A percentile compares a stretch with the other conserved stretches of the same genome.
phyloP scores from a whole-genome alignment of 1,284 basidiomycete genomes.

The Trametes pubescens region DNA sequence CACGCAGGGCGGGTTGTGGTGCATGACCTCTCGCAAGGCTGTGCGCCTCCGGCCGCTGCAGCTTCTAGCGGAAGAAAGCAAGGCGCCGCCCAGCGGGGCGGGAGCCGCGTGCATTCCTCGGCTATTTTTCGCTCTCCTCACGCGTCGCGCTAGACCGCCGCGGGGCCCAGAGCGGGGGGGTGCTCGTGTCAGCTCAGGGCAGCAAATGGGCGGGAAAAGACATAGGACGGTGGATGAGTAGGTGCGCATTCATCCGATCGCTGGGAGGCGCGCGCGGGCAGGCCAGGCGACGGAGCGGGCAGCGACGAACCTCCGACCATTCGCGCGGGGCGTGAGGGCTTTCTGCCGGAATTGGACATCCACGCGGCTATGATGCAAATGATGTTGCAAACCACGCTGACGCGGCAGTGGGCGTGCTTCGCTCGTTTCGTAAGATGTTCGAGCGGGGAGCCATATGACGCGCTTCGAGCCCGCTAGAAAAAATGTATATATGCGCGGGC shows the following conservation, averaged over 20 bases:
- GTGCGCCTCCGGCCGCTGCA: not conserved
- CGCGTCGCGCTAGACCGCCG: slow-evolving; percentile 2
- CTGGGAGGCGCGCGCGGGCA: slow-evolving; percentile 3
- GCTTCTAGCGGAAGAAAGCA: slow-evolving; percentile 14
- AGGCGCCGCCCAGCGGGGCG: slow-evolving; percentile 7
- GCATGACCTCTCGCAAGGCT: slow-evolving; percentile 18
- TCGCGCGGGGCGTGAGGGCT: slow-evolving; percentile 24
- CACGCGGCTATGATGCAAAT: slow-evolving; percentile 30
- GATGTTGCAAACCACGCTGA: slow-evolving; percentile 17
- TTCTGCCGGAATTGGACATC: slow-evolving; percentile 15
- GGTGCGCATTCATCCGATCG: slow-evolving; percentile 10
- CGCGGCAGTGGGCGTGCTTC: slow-evolving; percentile 7
- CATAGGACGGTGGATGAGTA: not conserved
- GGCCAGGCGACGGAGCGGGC: slow-evolving; percentile 9
- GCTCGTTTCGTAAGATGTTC: slow-evolving; percentile 19
- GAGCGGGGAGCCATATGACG: slow-evolving; percentile 26
- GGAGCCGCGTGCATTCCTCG: slow-evolving; percentile 28
- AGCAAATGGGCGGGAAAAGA: not conserved
- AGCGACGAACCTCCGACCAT: slow-evolving; percentile 32
- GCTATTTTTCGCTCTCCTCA: slow-evolving; percentile 23
- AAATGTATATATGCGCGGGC: slow-evolving; percentile 25
- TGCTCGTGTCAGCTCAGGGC: slow-evolving; percentile 16
- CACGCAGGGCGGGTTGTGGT: not conserved
- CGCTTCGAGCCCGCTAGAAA: slow-evolving; percentile 6
- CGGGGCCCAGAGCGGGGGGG: not conserved